phyloP scores from a whole-genome alignment of 2,329 filamentous ascomycete species.

The Hypocrella siamensis region DNA sequence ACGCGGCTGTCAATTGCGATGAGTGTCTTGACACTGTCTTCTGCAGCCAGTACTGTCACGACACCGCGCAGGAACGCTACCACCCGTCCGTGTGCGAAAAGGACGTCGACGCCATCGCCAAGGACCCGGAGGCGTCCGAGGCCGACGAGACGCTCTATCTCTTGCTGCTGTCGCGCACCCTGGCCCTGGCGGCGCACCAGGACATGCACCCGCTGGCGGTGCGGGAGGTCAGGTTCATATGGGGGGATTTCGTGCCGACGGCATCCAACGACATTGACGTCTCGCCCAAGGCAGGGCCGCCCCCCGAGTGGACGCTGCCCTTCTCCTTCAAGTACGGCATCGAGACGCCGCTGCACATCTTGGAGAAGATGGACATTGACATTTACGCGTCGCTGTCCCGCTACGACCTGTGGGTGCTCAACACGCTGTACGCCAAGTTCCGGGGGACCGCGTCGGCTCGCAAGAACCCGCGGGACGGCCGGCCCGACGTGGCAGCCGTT shows the following conservation, averaged over 20 bases:
- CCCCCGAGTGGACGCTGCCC: conserved; percentile 51
- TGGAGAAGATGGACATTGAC: conserved; percentile 75
- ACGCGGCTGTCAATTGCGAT: conserved; percentile 35
- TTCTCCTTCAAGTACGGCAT: conserved; percentile 69
- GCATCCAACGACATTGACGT: conserved; percentile 36
- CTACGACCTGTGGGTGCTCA: conserved; percentile 71
- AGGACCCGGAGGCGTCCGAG: conserved; percentile 43
- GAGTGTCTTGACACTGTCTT: conserved; percentile 53
- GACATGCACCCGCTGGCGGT: conserved; percentile 47
- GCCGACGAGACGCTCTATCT: conserved; percentile 47
- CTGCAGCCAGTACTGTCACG: conserved; percentile 43
- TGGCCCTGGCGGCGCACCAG: conserved; percentile 49
- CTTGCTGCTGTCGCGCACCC: conserved; percentile 42
- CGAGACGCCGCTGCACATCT: conserved; percentile 56
- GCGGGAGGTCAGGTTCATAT: conserved; percentile 49
- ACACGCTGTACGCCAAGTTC: conserved; percentile 87
- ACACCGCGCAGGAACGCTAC: conserved; percentile 41
- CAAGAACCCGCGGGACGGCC: conserved; percentile 58
- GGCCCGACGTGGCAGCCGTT: conserved; percentile 82
- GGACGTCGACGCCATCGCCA: conserved; percentile 49
- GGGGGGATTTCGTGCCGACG: conserved; percentile 48
- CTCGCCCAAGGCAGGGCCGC: conserved; percentile 37
- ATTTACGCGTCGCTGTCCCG: conserved; percentile 43
- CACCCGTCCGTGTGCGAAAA: conserved; percentile 52
- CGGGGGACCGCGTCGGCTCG: conserved; percentile 81